These are phyloP conservation scores for Mycena sanguinolenta DNA, from an alignment of 768 basidiomycete species.

Conservation along the genomic window DNA sequence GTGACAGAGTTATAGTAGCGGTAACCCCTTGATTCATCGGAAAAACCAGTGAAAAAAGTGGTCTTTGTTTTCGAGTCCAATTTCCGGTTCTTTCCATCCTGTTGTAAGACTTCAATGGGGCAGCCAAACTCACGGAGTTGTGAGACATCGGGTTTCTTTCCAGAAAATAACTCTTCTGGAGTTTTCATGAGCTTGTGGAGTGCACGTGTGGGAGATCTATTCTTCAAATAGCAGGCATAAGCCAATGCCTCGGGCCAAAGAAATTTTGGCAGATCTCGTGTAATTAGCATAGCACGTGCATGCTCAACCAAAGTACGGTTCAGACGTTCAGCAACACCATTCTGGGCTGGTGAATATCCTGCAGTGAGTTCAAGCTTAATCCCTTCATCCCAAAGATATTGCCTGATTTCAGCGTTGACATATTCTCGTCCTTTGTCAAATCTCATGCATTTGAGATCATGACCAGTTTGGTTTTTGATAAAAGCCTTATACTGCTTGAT, in stretches of 20 bases:
- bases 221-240: slow-evolving; percentile 40
- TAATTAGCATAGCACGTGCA: slow-evolving; percentile 39
- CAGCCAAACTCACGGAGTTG: slow-evolving; percentile 48
- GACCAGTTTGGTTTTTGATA: slow-evolving; percentile 19
- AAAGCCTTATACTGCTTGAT: slow-evolving; percentile 4
- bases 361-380: slow-evolving; percentile 40
- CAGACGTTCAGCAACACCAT: slow-evolving; percentile 45
- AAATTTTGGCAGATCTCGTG: slow-evolving; percentile 13
- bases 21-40: slow-evolving; percentile 13
- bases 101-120: neutral
- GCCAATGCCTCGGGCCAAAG: slow-evolving; percentile 37
- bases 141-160: slow-evolving; percentile 48
- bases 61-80: neutral
- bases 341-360: slow-evolving; percentile 44
- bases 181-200: slow-evolving; percentile 7
- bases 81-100: slow-evolving; percentile 17
- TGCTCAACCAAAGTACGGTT: slow-evolving; percentile 42
- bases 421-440: slow-evolving; percentile 41
- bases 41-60: neutral
- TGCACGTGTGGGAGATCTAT: slow-evolving; percentile 17
- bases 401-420: neutral
- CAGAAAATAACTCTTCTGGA: slow-evolving; percentile 49
- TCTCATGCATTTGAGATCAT: neutral
- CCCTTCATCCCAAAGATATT: slow-evolving; percentile 29
- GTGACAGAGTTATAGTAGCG: slow-evolving; percentile 12